phyloP scores from a whole-genome alignment of 2,329 filamentous ascomycete genomes.

The Fusarium vanettenii region DNA sequence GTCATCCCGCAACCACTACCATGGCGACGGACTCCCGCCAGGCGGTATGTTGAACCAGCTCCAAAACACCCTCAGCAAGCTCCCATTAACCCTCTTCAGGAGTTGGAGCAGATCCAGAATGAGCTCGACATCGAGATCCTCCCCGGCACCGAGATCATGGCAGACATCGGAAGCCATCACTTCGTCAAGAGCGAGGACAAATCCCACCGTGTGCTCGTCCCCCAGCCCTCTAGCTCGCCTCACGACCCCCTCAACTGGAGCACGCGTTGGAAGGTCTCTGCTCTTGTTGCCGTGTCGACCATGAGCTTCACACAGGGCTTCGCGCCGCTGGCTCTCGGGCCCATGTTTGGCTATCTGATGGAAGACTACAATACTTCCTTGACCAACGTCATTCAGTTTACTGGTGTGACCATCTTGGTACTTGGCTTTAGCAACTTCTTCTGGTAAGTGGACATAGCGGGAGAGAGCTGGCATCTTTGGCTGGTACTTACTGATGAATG shows the following conservation, averaged over 20 bases:
- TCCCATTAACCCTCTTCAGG: background rate
- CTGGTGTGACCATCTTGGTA: conserved; percentile 13
- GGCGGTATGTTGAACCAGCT: background rate
- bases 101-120: conserved; percentile 16
- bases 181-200: conserved; percentile 23
- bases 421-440: conserved; percentile 23
- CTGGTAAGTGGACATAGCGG: background rate
- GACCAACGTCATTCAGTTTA: conserved; percentile 12
- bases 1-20: background rate
- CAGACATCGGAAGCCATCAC: conserved; percentile 30
- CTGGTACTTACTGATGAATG: background rate
- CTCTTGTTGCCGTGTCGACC: background rate
- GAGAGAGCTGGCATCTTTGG: too few relatives aligned
- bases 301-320: background rate
- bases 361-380: conserved; percentile 1
- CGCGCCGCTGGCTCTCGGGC: background rate
- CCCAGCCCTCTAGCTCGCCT: conserved; percentile 6
- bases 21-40: background rate
- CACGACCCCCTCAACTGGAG: background rate
- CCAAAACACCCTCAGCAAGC: background rate
- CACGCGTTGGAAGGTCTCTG: background rate
- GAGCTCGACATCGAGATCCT: conserved; percentile 31
- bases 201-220: conserved; percentile 28
- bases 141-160: conserved; percentile 33
- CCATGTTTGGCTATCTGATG: background rate